Evolutionary conservation across 306 rosid species (phyloP), one percentile per base, ranked within the genome.

Genomic region (Lupinus albus): DNA sequence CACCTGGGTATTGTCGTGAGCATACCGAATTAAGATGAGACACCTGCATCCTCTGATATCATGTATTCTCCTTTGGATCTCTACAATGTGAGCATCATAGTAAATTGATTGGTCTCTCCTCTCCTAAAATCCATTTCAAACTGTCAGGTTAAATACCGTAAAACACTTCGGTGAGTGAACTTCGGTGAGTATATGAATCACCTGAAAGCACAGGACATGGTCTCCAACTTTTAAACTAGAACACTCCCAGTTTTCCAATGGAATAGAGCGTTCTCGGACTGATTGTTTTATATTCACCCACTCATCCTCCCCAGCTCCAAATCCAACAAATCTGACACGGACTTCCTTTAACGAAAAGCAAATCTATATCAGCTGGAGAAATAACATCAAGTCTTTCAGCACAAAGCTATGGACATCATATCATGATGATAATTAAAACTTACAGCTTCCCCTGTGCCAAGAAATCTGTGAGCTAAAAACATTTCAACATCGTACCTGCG

Each of bases 31-130:
- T 64, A 77, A 58, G 80, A 94, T 88, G 67, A 83, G 83, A 68
- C 99, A 90, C 81, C 99, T 81, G 78, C 99, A 89, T 46, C 99
- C 99, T 76, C 99, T 84, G 74, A 94, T 83, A 73, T 94, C 99
- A 61, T 94, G 97, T 79, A 90, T 87, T 79, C 79, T 90, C 85
- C 91, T 81, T 53, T 90, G 87, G 52, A 90, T 78, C 56, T 94
- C 95, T 67, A 84, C 10, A 18, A 94, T 78, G 61, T 58, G 97
- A 68, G 99, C 92, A 77, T 94, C 99, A 11, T 83, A 88, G 78
- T 86, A 85, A 79, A 86, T 82, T 11, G 95, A 95, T 65, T 87
- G 91, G 77, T 94, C 96, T 74, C 87, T 84, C 81, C 83, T 90
- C 84, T 94, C 97, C 97, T 91, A 51, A 33, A 75, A 58, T 68